Conservation (phyloP, 495 filamentous ascomycete genomes). For the Trichodelitschia bisporula region DNA sequence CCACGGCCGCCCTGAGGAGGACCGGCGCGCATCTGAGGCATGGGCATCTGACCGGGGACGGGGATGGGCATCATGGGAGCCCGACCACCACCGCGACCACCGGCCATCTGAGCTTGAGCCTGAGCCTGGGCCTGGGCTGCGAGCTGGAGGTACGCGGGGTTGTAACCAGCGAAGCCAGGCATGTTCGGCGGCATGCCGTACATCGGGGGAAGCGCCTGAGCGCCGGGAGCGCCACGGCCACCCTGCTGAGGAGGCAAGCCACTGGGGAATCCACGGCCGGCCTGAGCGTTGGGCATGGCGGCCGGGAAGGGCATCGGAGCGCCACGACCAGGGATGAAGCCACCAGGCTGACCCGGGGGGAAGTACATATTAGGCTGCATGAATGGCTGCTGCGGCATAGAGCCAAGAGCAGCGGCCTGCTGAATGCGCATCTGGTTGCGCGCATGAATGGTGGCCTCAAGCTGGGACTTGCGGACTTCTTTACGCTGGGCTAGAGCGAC, state of each 20-base stretch:
- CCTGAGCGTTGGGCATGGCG: conserved; percentile 59
- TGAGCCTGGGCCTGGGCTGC: conserved; percentile 27
- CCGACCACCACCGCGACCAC: conserved; percentile 46
- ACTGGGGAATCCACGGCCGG: conserved; percentile 57
- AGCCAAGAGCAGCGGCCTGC: conserved; percentile 80
- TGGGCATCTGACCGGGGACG: conserved; percentile 39
- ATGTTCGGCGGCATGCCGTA: conserved; percentile 47
- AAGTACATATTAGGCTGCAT: conserved; percentile 80
- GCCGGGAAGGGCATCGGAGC: conserved; percentile 53
- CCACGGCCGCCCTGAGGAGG: conserved; percentile 39
- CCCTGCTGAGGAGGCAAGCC: conserved; percentile 59
- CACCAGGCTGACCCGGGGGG: conserved; percentile 56
- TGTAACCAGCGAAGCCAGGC: conserved; percentile 18
- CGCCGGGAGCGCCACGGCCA: conserved; percentile 51
- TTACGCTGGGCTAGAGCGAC: conserved; percentile 97
- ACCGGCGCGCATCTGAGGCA: conserved; percentile 31
- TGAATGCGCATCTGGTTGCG: conserved; percentile 96
- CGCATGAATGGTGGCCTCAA: conserved; percentile 97
- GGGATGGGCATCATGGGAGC: conserved; percentile 53
- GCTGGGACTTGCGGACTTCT: conserved; percentile 90
- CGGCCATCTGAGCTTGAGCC: conserved; percentile 27
- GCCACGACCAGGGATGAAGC: conserved; percentile 41
- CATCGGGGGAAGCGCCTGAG: conserved; percentile 59
- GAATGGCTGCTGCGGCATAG: conserved; percentile 48
- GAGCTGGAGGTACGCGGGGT: conserved; percentile 16